Evolutionary conservation across 2,329 filamentous ascomycete genomes (phyloP), one percentile per base, ranked within the genome.

Genomic region (Geosmithia morbida): DNA sequence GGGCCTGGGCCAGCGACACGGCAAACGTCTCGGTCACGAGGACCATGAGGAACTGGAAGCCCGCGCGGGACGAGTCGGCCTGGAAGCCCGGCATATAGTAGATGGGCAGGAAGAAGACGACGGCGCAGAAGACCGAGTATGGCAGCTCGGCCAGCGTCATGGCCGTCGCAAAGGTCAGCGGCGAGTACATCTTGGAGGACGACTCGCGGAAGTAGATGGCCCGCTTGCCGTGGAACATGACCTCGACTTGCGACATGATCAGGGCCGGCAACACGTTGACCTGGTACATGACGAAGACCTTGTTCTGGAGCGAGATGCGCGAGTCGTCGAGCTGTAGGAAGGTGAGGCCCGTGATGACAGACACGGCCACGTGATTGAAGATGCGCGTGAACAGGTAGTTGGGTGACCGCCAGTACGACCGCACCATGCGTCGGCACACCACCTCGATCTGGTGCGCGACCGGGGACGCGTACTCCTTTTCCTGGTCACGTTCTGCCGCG

Each of bases 221-320:
- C 42, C 87, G 78, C 51, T 83, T 81, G 56, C 89, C 70, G 58
- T 88, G 82, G 61, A 85, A 94, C 67, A 88, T 89, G 41, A 66
- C 59, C 62, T 94, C 84, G 47, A 94, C 83, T 58, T 94, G 87
- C 1, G 81, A 79, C 48, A 94, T 78, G 61, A 94, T 87, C 29
- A 94, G 71, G 1, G 85, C 85, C 0, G 87, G 87, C 22, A 95
- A 72, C 19, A 94, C 85, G 0, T 86, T 87, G 17, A 88, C 79
- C 61, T 94, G 87, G 75, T 95, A 95, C 61, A 92, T 85, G 63
- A 90, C 79, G 63, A 95, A 95, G 51, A 95, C 76, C 50, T 83
- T 81, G 68, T 92, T 85, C 63, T 95, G 88, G 4, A 95, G 72
- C 1, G 83, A 85, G 1, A 81, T 68, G 10, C 83, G 77, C 2